These are phyloP conservation scores for Diversispora epigaea DNA, from an alignment of 192 early-diverging fungal genomes.

Conservation along the genomic window DNA sequence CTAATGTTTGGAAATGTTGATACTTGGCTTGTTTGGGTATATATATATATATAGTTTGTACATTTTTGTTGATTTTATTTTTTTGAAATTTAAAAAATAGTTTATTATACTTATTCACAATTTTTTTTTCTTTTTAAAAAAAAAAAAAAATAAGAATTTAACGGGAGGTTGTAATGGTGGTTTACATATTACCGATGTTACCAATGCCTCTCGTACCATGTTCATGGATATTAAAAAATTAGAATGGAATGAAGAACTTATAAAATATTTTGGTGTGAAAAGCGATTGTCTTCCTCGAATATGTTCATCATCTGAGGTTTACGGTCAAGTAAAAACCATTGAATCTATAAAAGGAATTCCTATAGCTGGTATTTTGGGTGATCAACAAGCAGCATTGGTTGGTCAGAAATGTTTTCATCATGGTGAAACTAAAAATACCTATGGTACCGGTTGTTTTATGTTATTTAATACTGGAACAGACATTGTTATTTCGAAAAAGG, in stretches of 20 bases:
- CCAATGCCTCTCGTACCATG: slow-evolving; percentile 94
- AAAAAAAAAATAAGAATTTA: slow-evolving; percentile 65
- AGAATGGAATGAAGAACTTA: slow-evolving; percentile 74
- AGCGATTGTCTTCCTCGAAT: slow-evolving; percentile 72
- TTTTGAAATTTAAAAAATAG: background rate
- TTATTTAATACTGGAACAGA: slow-evolving; percentile 85
- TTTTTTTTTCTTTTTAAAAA: background rate
- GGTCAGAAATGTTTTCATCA: slow-evolving; percentile 89
- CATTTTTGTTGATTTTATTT: slow-evolving; percentile 3
- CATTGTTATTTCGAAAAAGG: slow-evolving; percentile 75
- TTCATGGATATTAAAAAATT: slow-evolving; percentile 84
- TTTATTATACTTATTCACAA: background rate
- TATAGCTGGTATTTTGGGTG: slow-evolving; percentile 87
- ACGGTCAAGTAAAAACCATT: slow-evolving; percentile 58
- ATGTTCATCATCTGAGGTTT: slow-evolving; percentile 74
- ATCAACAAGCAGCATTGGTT: slow-evolving; percentile 93
- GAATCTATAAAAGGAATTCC: slow-evolving; percentile 56
- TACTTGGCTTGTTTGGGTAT: slow-evolving; percentile 89
- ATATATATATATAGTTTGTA: background rate
- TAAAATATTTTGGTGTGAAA: slow-evolving; percentile 77
- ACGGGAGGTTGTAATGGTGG: slow-evolving; percentile 76
- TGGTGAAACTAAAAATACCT: slow-evolving; percentile 93
- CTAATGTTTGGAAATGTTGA: slow-evolving; percentile 90
- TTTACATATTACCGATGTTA: slow-evolving; percentile 84
- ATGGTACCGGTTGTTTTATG: slow-evolving; percentile 97